Evolutionary conservation across 2,329 filamentous ascomycete genomes (phyloP), one percentile per base, ranked within the genome.

Genomic region (Mycosphaerelloides madeirae): DNA sequence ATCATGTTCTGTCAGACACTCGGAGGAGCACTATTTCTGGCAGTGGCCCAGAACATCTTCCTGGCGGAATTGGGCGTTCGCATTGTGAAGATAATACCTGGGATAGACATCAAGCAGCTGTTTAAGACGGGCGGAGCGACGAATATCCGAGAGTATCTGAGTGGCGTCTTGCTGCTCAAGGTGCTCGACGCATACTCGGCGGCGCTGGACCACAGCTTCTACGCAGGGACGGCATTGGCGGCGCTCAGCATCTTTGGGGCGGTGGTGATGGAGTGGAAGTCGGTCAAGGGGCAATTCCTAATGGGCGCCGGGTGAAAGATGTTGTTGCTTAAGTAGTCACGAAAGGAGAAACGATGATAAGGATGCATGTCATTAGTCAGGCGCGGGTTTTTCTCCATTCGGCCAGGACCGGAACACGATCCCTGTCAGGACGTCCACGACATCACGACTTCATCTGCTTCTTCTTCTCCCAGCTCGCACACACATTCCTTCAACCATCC

Each of bases 151-250:
- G 59, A 67, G 0, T 60, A 69, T 2, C 77, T 87, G 19, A 68
- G 74, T 0, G 52, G 64, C 0, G 55, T 78, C 47, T 76, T 72
- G 46, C 61, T 82, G 3, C 57, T 62, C 2, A 65, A 69, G 1
- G 81, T 89, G 7, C 68, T 81, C 1, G 51, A 68, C 0, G 83
- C 81, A 0, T 87, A 87, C 66, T 86, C 85, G 58, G 61, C 69
- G 18, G 71, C 81, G 0, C 63, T 87, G 29, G 72, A 73, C 2
- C 65, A 74, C 46, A 75, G 75, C 1, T 87, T 84, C 58, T 76
- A 78, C 49, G 77, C 85, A 7, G 75, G 72, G 1, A 67, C 83
- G 6, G 74, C 76, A 2, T 66, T 81, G 57, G 70, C 73, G 0
- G 68, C 68, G 6, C 44, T 82, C 7, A 74, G 72, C 3, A 68